Base-by-base conservation (phyloP, 495 filamentous ascomycete genomes). In the Neurospora africana region DNA sequence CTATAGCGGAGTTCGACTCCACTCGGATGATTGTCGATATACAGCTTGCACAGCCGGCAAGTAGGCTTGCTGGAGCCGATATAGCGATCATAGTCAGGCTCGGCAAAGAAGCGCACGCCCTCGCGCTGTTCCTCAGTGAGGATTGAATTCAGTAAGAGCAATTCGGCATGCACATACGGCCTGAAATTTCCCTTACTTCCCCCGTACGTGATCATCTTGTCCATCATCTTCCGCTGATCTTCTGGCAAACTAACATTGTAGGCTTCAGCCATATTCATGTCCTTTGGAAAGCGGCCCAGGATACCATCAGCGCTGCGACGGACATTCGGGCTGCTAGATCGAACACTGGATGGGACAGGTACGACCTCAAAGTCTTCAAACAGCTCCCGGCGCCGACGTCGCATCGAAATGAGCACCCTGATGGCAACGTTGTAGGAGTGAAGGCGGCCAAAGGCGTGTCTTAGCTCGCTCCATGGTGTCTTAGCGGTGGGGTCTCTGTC, bases 21-120 rank as follows among this genome's bases (percentile, higher is more conserved):
- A 1, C 53, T 70, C 2, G 68, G 61, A n/a, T 81, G 78, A 0
- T 67, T 67, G 5, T 33, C 39, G 41, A 83, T 80, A 39, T 82
- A 84, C 13, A 76, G 69, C 2, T 67, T 6, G 69, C 82, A 84
- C 10, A 82, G 78, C 3, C 73, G 75, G 44, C 83, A 84, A 0
- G 81, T 79, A 2, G 83, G 81, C 72, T 84, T 84, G 75, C 79
- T 81, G 69, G 71, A 71, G 39, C 82, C 82, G 6, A 83, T 80
- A 69, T 82, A 84, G 6, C 61, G 37, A 5, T 77, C 80, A 27
- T 77, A 79, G 1, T 70, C 40, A 15, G 70, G 21, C 47, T 79
- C 72, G 23, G 72, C 70, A 67, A 75, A 81, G 74, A 80, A 83
- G n/a, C 72, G 72, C 1, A 77, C 72, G 13, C 72, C 71, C 4